Conservation (phyloP, 2,329 filamentous ascomycete species). For the Hymenoscyphus scutula region DNA sequence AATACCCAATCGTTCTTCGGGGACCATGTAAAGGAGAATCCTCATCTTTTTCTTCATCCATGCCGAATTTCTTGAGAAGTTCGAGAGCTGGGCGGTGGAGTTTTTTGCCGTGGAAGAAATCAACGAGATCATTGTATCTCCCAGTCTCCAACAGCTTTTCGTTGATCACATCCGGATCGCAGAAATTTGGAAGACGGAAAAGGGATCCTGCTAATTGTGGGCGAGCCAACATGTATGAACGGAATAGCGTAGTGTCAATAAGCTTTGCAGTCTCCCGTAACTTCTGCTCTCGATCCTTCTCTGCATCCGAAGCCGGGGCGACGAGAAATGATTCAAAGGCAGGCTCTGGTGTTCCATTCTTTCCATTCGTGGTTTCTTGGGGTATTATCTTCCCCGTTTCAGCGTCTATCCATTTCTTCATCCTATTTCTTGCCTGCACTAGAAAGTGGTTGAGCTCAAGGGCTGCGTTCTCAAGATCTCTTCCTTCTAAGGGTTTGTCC, state of each 20-base stretch:
- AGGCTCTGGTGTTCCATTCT: constrained; percentile 45
- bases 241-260: constrained; percentile 92
- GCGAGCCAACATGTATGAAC: constrained; percentile 89
- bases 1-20: constrained; percentile 77
- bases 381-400: constrained; percentile 60
- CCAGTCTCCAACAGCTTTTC: constrained; percentile 86
- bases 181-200: constrained; percentile 96
- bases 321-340: constrained; percentile 56
- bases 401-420: constrained; percentile 61
- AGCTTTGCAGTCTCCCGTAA: constrained; percentile 75
- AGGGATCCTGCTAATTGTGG: constrained; percentile 83
- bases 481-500: constrained; percentile 65
- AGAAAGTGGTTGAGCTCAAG: constrained; percentile 83
- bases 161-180: constrained; percentile 92
- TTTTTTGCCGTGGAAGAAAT: constrained; percentile 95
- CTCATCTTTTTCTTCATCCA: constrained; percentile 50
- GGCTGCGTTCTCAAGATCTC: constrained; percentile 79
- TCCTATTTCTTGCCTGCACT: constrained; percentile 72
- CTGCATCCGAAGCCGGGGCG: constrained; percentile 38
- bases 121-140: constrained; percentile 90
- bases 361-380: constrained; percentile 23
- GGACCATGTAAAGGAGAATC: constrained; percentile 69
- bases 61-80: constrained; percentile 77
- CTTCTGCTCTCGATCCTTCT: constrained; percentile 64
- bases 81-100: constrained; percentile 85